Evolutionary conservation across 2,329 filamentous ascomycete species (phyloP), one percentile per base, ranked within the genome.

Genomic region (Chalaropsis thielavioides): DNA sequence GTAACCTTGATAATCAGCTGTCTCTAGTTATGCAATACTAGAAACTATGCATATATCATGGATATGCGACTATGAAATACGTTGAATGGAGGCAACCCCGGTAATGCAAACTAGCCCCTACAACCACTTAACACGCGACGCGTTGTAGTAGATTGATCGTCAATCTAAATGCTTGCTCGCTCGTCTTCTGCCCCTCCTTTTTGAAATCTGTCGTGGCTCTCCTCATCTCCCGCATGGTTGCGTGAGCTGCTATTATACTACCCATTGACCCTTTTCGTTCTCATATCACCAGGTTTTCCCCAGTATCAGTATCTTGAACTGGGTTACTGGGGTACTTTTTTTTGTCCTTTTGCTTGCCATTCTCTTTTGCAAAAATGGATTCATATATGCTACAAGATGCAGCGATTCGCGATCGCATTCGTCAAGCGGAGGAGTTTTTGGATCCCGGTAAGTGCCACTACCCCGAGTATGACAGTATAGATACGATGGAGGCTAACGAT

Each of bases 381-480:
- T 82, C 80, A 67, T 78, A 84, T 70, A 84, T 88, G 77, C 83
- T 95, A 71, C 84, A 87, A 75, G 92, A 96, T 80, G 89, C 94
- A 76, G 90, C 87, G 69, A 85, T 87, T 71, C 83, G 85, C 71
- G 87, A 95, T 77, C 89, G 91, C 71, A 84, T 96, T 74, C 88
- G 90, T 71, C 84, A 88, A 69, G 91, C 90, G n/a, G 83, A 88
- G 71, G 92, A 96, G 74, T 96, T 97, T 72, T 84, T 97, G 54
- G 92, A 96, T 79, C 92, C 92, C 68, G 86, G 91, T 96, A 82
- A 72, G 86, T 75, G 46, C 31, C 54, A 10, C 31, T 71, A 56
- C 59, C 43, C 56, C 31, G 43, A 11, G 35, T 13, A 40, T 56
- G 27, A n/a, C 38, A 13, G 17, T 19, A 38, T 27, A 15, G 4